phyloP scores from a whole-genome alignment of 2,329 filamentous ascomycete species.

The Lachnellula arida region DNA sequence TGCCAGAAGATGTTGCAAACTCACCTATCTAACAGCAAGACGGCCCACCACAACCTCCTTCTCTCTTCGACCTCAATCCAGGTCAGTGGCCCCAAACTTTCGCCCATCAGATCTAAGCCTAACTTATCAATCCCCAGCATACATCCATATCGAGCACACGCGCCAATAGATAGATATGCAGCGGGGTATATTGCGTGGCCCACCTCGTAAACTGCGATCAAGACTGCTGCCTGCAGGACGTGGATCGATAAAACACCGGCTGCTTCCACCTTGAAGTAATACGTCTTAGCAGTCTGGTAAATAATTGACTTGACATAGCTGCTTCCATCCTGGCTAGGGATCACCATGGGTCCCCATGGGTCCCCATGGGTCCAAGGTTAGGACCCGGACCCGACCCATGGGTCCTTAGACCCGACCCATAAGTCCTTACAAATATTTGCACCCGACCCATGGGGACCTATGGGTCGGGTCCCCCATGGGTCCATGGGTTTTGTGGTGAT shows the following conservation, averaged over 20 bases:
- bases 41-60: neutral
- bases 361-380: no score
- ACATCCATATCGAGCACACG: neutral
- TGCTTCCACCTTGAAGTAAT: slow-evolving; percentile 25
- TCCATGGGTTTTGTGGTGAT: no score
- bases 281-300: slow-evolving; percentile 29
- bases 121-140: neutral
- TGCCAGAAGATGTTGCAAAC: neutral
- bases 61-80: neutral
- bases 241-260: slow-evolving; percentile 25
- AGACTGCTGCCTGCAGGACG: slow-evolving; percentile 29
- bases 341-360: no score
- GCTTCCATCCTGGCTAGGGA: no score
- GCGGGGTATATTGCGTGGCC: slow-evolving; percentile 35
- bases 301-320: slow-evolving; percentile 14
- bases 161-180: slow-evolving; percentile 26
- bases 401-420: no score
- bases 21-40: neutral
- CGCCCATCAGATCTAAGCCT: neutral
- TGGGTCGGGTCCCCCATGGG: no score
- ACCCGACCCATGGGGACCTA: no score
- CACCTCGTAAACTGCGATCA: slow-evolving; percentile 33
- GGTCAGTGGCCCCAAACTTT: neutral
- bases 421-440: no score
- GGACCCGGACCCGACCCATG: no score